These are phyloP conservation scores for Acanthamoeba culbertsoni DNA, from an alignment of 208 protist genomes.

Conservation along the genomic window DNA sequence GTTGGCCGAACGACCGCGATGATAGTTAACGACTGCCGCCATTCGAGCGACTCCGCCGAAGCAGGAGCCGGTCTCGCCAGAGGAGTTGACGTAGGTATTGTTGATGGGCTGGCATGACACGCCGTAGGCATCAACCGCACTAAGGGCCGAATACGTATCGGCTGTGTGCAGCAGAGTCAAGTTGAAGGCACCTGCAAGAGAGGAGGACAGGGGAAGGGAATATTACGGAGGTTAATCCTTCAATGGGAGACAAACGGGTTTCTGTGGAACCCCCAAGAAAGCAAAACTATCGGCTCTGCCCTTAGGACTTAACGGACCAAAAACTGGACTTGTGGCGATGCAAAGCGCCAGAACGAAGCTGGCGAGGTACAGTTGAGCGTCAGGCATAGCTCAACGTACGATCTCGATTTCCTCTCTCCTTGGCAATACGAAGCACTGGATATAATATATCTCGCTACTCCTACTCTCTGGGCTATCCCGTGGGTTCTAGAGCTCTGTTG, in stretches of 20 bases:
- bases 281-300: too few species aligned
- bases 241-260: background rate
- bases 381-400: too few species aligned
- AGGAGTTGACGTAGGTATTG: background rate
- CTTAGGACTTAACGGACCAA: too few species aligned
- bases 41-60: constrained; percentile 1
- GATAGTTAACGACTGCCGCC: background rate
- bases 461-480: too few species aligned
- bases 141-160: constrained; percentile 15
- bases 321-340: too few species aligned
- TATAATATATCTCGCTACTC: too few species aligned
- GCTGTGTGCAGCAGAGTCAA: background rate
- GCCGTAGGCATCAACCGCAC: background rate
- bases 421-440: too few species aligned
- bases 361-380: too few species aligned
- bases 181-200: background rate
- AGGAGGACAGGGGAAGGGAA: background rate
- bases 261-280: too few species aligned
- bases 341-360: too few species aligned
- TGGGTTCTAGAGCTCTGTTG: too few species aligned
- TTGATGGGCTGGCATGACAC: background rate
- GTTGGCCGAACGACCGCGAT: background rate
- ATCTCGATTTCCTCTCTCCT: too few species aligned
- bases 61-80: background rate
- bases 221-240: background rate